Base-by-base conservation (phyloP, 768 basidiomycete genomes). In the Rhodotorula sphaerocarpa region DNA sequence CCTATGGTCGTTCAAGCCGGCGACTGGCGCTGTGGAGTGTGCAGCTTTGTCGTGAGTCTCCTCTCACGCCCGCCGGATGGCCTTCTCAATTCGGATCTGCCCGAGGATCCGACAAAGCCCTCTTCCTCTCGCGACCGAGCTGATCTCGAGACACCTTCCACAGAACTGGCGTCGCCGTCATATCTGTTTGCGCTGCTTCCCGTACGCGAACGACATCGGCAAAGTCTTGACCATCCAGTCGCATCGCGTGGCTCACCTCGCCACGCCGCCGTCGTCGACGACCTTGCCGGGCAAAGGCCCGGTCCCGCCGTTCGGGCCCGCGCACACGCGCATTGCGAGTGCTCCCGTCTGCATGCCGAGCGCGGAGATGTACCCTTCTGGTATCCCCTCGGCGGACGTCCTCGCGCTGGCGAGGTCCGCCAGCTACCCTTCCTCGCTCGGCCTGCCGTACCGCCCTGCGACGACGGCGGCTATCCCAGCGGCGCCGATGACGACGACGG, bases 151-250 rank as follows among this genome's bases (percentile, higher is more conserved):
- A 12, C 36, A 15, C 44, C 7, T 23, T n/a, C 3, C 2, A 10
- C 31, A 67, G 66, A 67, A 67, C 54, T 67, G 65, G 65, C 52
- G 65, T 3, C 56, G 65, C 10, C 56, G 65, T 34, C 61, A 66
- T 55, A 66, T 66, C 57, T 67, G 66, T 41, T 39, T 67, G 9
- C 58, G 58, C 23, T 67, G 66, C 57, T 67, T 67, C 58, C 66
- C 66, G 10, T 63, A 54, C 59, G 66, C 66, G 20, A 60, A 61
- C 61, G 66, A 67, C 46, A 56, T 67, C 46, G 66, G 66, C 54
- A 52, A 63, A 45, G 53, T 67, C 44, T 54, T 67, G 30, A 67
- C 66, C 9, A 67, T 67, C 41, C 54, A 63, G 27, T 67, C 65
- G 3, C 65, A 67, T 20, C 57, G 57, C n/a, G 66, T 58, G 10